phyloP scores from a whole-genome alignment of 495 filamentous ascomycete genomes.

The Penicillium pulvis region DNA sequence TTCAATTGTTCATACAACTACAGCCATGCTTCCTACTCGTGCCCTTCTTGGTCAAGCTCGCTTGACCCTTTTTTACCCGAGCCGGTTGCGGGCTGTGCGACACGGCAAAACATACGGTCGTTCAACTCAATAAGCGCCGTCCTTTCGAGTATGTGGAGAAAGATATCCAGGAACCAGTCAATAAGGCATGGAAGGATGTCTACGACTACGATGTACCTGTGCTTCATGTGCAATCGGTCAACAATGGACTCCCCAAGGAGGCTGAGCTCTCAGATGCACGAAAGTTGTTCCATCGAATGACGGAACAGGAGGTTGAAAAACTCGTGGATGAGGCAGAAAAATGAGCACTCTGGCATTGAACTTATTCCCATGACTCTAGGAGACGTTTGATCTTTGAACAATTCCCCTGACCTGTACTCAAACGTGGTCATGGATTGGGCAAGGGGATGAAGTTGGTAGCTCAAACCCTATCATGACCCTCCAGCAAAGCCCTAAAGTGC shows the following conservation, averaged over 20 bases:
- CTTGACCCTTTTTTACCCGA: slow-evolving; percentile 80
- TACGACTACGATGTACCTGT: slow-evolving; percentile 94
- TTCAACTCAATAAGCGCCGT: slow-evolving; percentile 64
- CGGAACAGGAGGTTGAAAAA: slow-evolving; percentile 64
- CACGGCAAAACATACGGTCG: slow-evolving; percentile 71
- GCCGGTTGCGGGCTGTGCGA: slow-evolving; percentile 77
- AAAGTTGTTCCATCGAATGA: slow-evolving; percentile 87
- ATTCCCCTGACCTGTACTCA: not conserved
- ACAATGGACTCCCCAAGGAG: slow-evolving; percentile 31
- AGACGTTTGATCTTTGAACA: not conserved
- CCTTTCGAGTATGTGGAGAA: slow-evolving; percentile 78
- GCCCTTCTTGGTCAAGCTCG: slow-evolving; percentile 58
- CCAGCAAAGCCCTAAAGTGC: not conserved
- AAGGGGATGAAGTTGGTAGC: not conserved
- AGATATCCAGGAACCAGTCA: slow-evolving; percentile 69
- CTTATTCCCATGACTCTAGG: not conserved
- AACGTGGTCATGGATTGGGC: not conserved
- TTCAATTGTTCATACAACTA: not conserved
- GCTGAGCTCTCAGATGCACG: slow-evolving; percentile 53
- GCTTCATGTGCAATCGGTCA: slow-evolving; percentile 62
- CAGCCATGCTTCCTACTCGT: slow-evolving; percentile 38
- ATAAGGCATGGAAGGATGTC: slow-evolving; percentile 70
- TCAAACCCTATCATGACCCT: not conserved
- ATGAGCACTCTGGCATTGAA: not conserved
- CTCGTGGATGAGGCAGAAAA: slow-evolving; percentile 68